Conservation (phyloP, 306 rosid genomes). For the Quercus parvula region DNA sequence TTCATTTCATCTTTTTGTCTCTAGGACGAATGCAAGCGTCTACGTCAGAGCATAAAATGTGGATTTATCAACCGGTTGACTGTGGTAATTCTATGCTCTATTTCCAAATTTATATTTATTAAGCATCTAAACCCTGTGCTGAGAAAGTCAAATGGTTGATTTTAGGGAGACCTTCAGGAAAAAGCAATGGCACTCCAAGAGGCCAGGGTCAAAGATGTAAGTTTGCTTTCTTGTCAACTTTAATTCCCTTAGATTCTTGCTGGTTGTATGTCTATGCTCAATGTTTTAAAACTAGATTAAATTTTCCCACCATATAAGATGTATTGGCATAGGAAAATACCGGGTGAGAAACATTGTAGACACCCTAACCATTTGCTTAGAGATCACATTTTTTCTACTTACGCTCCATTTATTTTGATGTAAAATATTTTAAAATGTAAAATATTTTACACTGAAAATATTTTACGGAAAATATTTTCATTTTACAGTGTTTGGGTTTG, state of each 20-base stretch:
- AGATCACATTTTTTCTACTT: background rate
- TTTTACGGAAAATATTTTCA: no score
- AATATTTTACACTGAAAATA: no score
- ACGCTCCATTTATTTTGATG: no score
- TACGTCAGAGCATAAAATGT: constrained; percentile 97
- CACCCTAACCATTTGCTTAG: background rate
- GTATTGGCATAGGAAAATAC: background rate
- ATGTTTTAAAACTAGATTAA: background rate
- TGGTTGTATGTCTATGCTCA: constrained; percentile 6
- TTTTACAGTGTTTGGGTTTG: no score
- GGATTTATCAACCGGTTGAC: constrained; percentile 84
- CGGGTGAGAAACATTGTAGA: background rate
- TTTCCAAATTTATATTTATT: constrained; percentile 15
- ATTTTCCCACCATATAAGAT: background rate
- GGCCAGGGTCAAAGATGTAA: constrained; percentile 96
- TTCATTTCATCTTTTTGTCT: background rate
- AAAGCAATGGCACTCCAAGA: constrained; percentile 76
- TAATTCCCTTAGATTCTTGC: background rate
- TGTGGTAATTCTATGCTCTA: constrained; percentile 59
- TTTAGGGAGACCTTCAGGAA: constrained; percentile 95
- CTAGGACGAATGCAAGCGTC: constrained; percentile 98
- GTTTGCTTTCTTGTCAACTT: constrained; percentile 21
- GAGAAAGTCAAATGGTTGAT: constrained; percentile 22
- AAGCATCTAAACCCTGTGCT: constrained; percentile 18
- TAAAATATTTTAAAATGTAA: no score